A percentile compares a stretch with the other conserved stretches of the same genome.
These are phyloP conservation scores for Phialophora macrospora DNA, from an alignment of 2,329 filamentous ascomycete species.

Conservation along the genomic window DNA sequence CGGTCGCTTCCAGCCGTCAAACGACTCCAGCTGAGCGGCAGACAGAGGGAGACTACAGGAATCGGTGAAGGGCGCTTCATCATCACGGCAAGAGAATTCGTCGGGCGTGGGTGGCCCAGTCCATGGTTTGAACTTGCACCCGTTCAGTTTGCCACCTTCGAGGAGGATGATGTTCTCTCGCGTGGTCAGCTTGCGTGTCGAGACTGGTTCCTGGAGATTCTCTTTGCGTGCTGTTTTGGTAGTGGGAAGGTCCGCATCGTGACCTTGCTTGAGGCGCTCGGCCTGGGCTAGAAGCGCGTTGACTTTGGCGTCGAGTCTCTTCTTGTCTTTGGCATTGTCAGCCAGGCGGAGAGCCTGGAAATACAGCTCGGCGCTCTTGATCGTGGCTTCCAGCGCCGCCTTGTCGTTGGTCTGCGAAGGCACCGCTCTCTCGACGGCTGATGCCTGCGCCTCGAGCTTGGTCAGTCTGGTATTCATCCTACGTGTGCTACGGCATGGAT, in stretches of 20 bases:
- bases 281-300: constrained; percentile 71
- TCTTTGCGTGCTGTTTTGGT: constrained; percentile 31
- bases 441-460: constrained; percentile 34
- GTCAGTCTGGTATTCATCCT: constrained; percentile 24
- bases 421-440: constrained; percentile 29
- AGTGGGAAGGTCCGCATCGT: constrained; percentile 6
- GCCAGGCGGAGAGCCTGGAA: constrained; percentile 74
- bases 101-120: constrained; percentile 62
- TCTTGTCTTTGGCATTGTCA: constrained; percentile 65
- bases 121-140: constrained; percentile 86
- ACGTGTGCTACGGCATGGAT: background rate
- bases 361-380: constrained; percentile 78
- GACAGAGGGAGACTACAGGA: constrained; percentile 73
- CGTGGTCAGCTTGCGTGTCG: constrained; percentile 66
- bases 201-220: constrained; percentile 43
- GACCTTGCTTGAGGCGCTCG: constrained; percentile 70
- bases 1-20: constrained; percentile 82
- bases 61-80: constrained; percentile 68
- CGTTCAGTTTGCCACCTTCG: constrained; percentile 78
- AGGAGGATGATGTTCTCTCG: constrained; percentile 77
- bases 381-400: constrained; percentile 74
- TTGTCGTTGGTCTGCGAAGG: constrained; percentile 47
- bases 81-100: constrained; percentile 64
- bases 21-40: constrained; percentile 71
- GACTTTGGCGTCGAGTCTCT: constrained; percentile 70